Evolutionary conservation across 1,284 basidiomycete species (phyloP), one percentile per base, ranked within the genome.

Genomic region (Phellopilus nigrolimitatus): DNA sequence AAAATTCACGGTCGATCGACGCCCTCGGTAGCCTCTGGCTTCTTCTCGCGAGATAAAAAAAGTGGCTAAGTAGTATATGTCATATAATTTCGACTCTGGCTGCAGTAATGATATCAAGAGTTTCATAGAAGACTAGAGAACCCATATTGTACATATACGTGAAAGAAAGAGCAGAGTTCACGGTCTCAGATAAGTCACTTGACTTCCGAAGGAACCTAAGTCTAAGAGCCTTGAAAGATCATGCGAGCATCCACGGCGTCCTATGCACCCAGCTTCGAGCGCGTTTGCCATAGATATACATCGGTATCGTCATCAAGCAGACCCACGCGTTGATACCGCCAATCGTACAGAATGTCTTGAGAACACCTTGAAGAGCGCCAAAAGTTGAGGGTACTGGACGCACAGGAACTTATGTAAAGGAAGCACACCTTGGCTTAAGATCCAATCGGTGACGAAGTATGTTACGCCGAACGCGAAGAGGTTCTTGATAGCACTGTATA

Each of bases 231-330:
- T n/a, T n/a, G n/a, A n/a, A n/a, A n/a, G 4, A 21, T 51, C 33
- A 57, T 28, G 56, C 48, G 9, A 57, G 42, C 46, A 57, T 55
- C 56, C 56, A 57, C 5, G 54, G 54, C 21, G 54, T 57, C 17
- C 56, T 27, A 46, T 57, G 56, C 24, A 57, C 56, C 56, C 56
- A 57, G 31, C 56, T 57, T 30, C 56, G 34, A 10, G 56, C 56
- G 13, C 56, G 49, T 33, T 57, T 57, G 54, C n/a, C n/a, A n/a
- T n/a, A n/a, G n/a, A n/a, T n/a, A n/a, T n/a, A n/a, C n/a, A n/a
- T n/a, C n/a, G n/a, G 54, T n/a, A 57, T 57, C 0, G 56, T 57
- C 43, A 43, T 55, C 45, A 55, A 27, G 30, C 49, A 52, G 4
- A 57, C 54, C 30, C 38, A 48, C 7, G 49, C 42, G 19, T 52